Percentiles rank a stretch among this genome's conserved stretches.
Evolutionary conservation across 306 rosid species (phyloP).

Genomic region (Pterocarpus santalinus): DNA sequence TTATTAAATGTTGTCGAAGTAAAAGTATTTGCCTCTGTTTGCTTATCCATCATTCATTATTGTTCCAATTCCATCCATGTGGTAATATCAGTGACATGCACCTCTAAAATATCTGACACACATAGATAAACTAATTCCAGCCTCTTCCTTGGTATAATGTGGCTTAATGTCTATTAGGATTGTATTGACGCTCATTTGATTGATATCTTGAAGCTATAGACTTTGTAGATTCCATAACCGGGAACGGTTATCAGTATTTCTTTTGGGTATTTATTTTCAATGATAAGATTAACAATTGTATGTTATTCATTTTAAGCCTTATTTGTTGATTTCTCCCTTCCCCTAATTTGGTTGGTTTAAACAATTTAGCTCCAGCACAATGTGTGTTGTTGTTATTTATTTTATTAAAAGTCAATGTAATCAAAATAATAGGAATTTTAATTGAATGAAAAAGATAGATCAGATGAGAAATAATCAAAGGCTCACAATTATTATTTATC

Average conservation of each 20-base stretch:
- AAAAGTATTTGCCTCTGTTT: too few relatives aligned
- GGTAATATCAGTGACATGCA: too few relatives aligned
- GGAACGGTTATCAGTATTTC: neutral
- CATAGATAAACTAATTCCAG: too few relatives aligned
- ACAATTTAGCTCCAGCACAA: neutral
- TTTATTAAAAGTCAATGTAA: neutral
- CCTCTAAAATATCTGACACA: too few relatives aligned
- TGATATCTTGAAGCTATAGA: too few relatives aligned
- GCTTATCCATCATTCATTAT: too few relatives aligned
- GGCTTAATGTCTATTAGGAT: too few relatives aligned
- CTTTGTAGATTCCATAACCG: neutral
- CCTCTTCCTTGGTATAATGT: too few relatives aligned
- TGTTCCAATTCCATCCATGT: too few relatives aligned
- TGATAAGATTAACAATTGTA: neutral
- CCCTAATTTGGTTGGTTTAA: neutral
- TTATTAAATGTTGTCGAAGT: too few relatives aligned
- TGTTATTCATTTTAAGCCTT: neutral
- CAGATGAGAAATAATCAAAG: neutral
- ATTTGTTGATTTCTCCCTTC: neutral
- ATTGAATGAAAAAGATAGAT: neutral
- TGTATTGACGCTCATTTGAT: too few relatives aligned
- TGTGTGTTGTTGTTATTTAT: neutral
- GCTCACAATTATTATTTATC: neutral
- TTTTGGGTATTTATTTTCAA: slow-evolving; percentile 8
- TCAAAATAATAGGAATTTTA: neutral